Evolutionary conservation across 257 asterid species (phyloP).

Genomic region (Euphrasia confusa): DNA sequence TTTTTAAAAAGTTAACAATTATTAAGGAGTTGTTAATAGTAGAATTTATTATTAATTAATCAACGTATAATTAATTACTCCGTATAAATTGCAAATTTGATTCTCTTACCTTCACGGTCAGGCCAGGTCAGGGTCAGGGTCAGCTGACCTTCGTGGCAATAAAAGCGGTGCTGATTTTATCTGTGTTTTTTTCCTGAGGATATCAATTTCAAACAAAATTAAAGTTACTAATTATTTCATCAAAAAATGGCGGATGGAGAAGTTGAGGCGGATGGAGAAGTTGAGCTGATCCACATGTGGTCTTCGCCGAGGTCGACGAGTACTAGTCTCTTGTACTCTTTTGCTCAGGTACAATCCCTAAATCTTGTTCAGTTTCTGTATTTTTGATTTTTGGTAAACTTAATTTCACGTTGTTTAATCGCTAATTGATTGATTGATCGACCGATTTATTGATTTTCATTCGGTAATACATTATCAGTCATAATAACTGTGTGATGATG

Average conservation of each 20-base stretch:
- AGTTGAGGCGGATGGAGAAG: constrained; percentile 26
- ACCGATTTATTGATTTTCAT: neutral
- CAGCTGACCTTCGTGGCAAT: too few species aligned
- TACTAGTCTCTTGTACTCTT: constrained; percentile 40
- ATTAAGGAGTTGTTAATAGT: too few species aligned
- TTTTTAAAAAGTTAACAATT: too few species aligned
- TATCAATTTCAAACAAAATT: too few species aligned
- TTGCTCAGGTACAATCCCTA: constrained; percentile 30
- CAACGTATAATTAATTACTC: too few species aligned
- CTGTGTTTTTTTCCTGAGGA: too few species aligned
- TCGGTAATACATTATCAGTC: neutral
- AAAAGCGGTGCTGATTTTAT: too few species aligned
- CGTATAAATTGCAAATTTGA: too few species aligned
- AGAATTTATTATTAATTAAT: too few species aligned
- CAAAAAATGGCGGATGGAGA: constrained; percentile 19
- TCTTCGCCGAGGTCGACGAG: constrained; percentile 35
- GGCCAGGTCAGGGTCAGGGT: too few species aligned
- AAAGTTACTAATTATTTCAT: too few species aligned
- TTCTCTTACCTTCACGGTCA: too few species aligned
- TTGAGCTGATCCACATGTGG: constrained; percentile 40
- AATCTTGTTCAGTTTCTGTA: neutral
- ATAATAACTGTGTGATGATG: neutral
- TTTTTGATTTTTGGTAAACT: neutral
- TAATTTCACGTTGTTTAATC: neutral
- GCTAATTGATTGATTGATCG: neutral